phyloP scores from a whole-genome alignment of 2,329 filamentous ascomycete genomes.

The Epichloe uncinata region DNA sequence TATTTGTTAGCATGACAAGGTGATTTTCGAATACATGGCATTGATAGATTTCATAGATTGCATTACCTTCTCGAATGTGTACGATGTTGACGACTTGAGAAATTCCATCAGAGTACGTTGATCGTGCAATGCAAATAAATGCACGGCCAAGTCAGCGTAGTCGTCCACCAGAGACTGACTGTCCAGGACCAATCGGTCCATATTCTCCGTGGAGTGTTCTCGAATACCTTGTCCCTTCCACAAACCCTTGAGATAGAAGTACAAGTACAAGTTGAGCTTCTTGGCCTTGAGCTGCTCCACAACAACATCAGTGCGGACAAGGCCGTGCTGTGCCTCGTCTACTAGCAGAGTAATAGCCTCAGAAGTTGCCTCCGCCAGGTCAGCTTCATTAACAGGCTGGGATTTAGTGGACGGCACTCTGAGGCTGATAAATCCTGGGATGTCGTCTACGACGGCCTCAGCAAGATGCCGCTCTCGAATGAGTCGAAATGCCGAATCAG shows the following conservation, averaged over 20 bases:
- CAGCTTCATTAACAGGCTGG: constrained; percentile 48
- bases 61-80: constrained; percentile 63
- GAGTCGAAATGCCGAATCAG: constrained; percentile 73
- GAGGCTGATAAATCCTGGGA: constrained; percentile 75
- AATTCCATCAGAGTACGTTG: constrained; percentile 74
- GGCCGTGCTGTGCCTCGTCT: constrained; percentile 79
- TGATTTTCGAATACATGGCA: neutral
- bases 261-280: constrained; percentile 62
- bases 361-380: constrained; percentile 66
- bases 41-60: neutral
- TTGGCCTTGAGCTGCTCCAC: constrained; percentile 62
- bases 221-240: constrained; percentile 63
- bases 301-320: constrained; percentile 65
- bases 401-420: constrained; percentile 64
- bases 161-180: constrained; percentile 62
- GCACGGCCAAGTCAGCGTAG: constrained; percentile 80
- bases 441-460: constrained; percentile 78
- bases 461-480: constrained; percentile 85
- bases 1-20: constrained; percentile 6
- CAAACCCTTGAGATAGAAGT: constrained; percentile 78
- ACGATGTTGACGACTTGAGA: constrained; percentile 69
- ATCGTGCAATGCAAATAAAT: constrained; percentile 76
- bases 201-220: constrained; percentile 38
- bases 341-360: constrained; percentile 82
- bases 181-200: constrained; percentile 44